Base-by-base conservation (phyloP, 2,329 filamentous ascomycete genomes). In the Dactylonectria macrodidyma region DNA sequence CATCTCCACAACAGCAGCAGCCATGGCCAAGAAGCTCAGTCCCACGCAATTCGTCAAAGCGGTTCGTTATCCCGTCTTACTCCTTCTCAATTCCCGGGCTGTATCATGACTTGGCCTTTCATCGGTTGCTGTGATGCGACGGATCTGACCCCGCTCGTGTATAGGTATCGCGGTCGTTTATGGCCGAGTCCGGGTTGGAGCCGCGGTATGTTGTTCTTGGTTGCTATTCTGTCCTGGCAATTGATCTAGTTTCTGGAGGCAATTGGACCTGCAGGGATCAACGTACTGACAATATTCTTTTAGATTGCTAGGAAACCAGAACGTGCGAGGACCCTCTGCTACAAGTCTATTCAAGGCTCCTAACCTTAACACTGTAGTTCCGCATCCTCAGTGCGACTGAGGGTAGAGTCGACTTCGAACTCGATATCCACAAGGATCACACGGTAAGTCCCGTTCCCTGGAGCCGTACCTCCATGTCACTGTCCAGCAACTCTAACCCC, bases 121-220 rank as follows among this genome's bases (percentile, higher is more conserved):
- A 2, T 14, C 11, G 14, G 3, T 41, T 57, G 26, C 26, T 36
- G 19, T 24, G 1, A 26, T 30, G 8, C 5, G 44, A 26, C 33
- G 19, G n/a, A 26, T 22, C 34, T 65, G 10, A 76, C 30, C 2
- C 3, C 16, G 16, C 24, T 4, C 8, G 11, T 5, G n/a, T 11
- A 10, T 66, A 96, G 94, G 94, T 97, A 54, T 88, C 94, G 85
- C 92, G 93, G 79, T 95, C 93, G 2, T 98, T 98, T 81, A 90
- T 93, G 84, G 88, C 89, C 72, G 93, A 94, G 71, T 97, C 95
- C 5, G 95, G 95, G 7, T 84, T 98, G 22, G 95, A 98, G 81
- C 94, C 94, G 79, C 93, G 93, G 95, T 97, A 78, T 8, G 72
- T 62, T 51, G 1, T 14, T 24, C 16, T 44, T 0, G 1, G 2